Conservation (phyloP, 805 yeast species). For the Yarrowia yakushimensis region DNA sequence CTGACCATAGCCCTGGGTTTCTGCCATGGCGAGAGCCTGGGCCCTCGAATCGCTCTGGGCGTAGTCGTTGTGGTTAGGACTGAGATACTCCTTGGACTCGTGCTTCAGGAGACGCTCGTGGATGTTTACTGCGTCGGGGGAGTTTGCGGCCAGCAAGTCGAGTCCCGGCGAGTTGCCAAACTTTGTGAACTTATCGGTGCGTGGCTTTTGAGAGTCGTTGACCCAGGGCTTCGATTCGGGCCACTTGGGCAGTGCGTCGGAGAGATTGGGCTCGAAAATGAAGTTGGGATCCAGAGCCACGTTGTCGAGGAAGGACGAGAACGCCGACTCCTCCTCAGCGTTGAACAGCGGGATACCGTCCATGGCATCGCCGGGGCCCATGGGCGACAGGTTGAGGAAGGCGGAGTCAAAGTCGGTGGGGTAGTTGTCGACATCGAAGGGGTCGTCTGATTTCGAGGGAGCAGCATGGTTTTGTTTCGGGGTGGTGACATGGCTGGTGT, state of each 20-base stretch:
- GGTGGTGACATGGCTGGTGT: background rate
- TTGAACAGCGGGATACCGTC: slow-evolving; percentile 31
- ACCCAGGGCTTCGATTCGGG: slow-evolving; percentile 16
- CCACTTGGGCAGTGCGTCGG: slow-evolving; percentile 30
- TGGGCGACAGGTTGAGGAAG: slow-evolving; percentile 28
- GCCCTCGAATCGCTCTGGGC: slow-evolving; percentile 13
- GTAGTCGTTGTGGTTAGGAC: slow-evolving; percentile 14
- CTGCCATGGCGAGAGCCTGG: slow-evolving; percentile 22
- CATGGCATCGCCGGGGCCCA: slow-evolving; percentile 7
- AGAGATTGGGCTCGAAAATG: slow-evolving; percentile 35
- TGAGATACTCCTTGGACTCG: slow-evolving; percentile 14
- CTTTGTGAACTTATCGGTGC: slow-evolving; percentile 11
- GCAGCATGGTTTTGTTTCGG: background rate
- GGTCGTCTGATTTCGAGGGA: slow-evolving; percentile 7
- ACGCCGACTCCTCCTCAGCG: slow-evolving; percentile 35
- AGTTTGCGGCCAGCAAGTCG: slow-evolving; percentile 13
- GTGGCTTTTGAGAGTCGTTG: background rate
- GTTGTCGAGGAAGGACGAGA: slow-evolving; percentile 35
- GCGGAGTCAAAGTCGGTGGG: slow-evolving; percentile 32
- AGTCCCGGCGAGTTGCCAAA: slow-evolving; percentile 22
- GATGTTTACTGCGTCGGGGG: slow-evolving; percentile 19
- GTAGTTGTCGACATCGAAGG: slow-evolving; percentile 21
- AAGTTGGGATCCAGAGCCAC: slow-evolving; percentile 36
- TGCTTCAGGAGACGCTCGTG: slow-evolving; percentile 16
- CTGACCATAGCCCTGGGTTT: slow-evolving; percentile 10